phyloP scores from a whole-genome alignment of 495 filamentous ascomycete species.

The Aspergillus bridgeri region DNA sequence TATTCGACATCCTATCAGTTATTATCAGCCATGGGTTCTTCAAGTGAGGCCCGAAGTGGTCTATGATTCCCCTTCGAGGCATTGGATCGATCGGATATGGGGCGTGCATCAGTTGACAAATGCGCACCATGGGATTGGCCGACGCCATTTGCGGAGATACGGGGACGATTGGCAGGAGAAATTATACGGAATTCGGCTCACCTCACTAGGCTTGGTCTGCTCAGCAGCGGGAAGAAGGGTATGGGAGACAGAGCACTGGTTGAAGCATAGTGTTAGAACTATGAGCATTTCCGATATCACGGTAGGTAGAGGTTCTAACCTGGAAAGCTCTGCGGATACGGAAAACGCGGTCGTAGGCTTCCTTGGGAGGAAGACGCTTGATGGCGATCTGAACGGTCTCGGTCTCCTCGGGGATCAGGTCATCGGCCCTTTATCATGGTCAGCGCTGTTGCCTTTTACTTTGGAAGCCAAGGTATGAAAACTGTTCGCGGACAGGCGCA shows the following conservation, averaged over 20 bases:
- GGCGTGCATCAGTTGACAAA: conserved; percentile 34
- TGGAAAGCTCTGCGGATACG: conserved; percentile 93
- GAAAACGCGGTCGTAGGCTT: conserved; percentile 94
- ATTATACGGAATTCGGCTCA: conserved; percentile 35
- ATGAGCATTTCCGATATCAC: not conserved
- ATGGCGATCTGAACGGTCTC: conserved; percentile 81
- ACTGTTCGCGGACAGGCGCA: conserved; percentile 19
- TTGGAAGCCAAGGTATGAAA: conserved; percentile 16
- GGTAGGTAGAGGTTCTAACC: conserved; percentile 45
- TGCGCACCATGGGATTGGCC: conserved; percentile 43
- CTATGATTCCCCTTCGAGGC: not conserved
- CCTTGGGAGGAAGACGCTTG: conserved; percentile 84
- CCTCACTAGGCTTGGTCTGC: conserved; percentile 74
- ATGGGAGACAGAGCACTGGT: conserved; percentile 76
- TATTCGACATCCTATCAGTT: conserved; percentile 67
- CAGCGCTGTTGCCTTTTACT: conserved; percentile 1
- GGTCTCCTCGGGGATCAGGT: conserved; percentile 87
- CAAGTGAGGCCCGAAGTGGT: not conserved
- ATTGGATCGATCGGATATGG: conserved; percentile 11
- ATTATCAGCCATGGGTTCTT: conserved; percentile 19
- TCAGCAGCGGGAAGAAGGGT: conserved; percentile 77
- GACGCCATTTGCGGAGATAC: conserved; percentile 25
- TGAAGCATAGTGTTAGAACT: conserved; percentile 1
- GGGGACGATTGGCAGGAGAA: conserved; percentile 19
- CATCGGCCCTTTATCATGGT: conserved; percentile 67